Percentiles rank a stretch among this genome's conserved stretches.
phyloP scores from a whole-genome alignment of 2,329 filamentous ascomycete genomes.

The Knoxdaviesia proteae region DNA sequence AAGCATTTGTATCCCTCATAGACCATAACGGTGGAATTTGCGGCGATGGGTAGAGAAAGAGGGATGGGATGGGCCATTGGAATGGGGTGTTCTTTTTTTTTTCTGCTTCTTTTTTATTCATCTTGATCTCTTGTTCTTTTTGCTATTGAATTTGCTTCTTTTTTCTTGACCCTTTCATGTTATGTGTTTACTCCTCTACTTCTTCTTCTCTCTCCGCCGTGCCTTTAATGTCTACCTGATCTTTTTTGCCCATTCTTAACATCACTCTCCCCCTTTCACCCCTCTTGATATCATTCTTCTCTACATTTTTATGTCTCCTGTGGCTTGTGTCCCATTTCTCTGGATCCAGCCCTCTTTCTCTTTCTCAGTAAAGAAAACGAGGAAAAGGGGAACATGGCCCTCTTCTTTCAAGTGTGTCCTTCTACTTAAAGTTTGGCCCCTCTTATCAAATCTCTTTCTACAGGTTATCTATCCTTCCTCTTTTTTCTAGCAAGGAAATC shows the following conservation, averaged over 20 bases:
- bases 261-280: constrained; percentile 5
- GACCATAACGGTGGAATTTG: no score
- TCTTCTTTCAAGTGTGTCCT: no score
- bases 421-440: background rate
- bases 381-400: no score
- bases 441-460: constrained; percentile 1
- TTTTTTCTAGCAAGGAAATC: background rate
- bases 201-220: background rate
- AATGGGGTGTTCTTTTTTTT: constrained; percentile 3
- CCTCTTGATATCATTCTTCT: constrained; percentile 12
- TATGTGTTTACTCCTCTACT: background rate
- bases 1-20: no score
- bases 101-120: constrained; percentile 7
- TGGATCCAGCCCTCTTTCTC: no score
- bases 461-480: background rate
- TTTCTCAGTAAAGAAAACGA: no score
- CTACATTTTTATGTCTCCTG: background rate
- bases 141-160: constrained; percentile 10
- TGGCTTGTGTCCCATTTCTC: no score
- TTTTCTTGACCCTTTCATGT: constrained; percentile 21
- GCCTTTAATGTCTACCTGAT: background rate
- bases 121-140: constrained; percentile 3
- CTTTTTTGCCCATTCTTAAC: background rate
- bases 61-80: background rate
- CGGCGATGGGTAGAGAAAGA: no score